Percentiles rank a stretch among this genome's conserved stretches.
Conservation (phyloP, 208 protist genomes). For the Leishmania braziliensis region DNA sequence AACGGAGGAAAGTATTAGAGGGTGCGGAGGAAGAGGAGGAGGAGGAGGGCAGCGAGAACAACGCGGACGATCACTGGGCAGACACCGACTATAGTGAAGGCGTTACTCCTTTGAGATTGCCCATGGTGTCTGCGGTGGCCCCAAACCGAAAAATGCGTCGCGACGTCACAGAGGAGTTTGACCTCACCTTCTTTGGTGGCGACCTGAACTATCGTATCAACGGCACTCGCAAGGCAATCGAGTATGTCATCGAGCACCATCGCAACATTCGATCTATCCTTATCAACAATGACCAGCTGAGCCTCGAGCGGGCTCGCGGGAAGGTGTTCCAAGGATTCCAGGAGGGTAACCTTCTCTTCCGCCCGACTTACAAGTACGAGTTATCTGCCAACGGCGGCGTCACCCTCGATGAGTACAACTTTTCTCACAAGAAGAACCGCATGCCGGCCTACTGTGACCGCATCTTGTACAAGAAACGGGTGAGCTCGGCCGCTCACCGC, state of each 20-base stretch:
- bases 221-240: constrained; percentile 77
- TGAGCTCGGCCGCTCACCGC: constrained; percentile 31
- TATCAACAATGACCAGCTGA: constrained; percentile 91
- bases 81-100: constrained; percentile 9
- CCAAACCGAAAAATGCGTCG: constrained; percentile 16
- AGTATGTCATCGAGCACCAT: constrained; percentile 70
- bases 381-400: constrained; percentile 27
- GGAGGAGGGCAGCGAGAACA: constrained; percentile 11
- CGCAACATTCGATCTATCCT: constrained; percentile 76
- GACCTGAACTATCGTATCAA: constrained; percentile 97
- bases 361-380: constrained; percentile 95
- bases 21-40: constrained; percentile 17
- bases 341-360: constrained; percentile 88
- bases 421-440: constrained; percentile 62
- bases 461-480: constrained; percentile 70
- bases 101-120: constrained; percentile 21
- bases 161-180: constrained; percentile 90
- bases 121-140: constrained; percentile 9
- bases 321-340: constrained; percentile 83
- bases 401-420: constrained; percentile 66
- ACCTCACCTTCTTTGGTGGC: constrained; percentile 93
- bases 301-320: constrained; percentile 75
- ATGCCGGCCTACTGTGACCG: constrained; percentile 90
- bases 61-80: constrained; percentile 5
- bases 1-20: background rate